Percentiles rank a stretch among this genome's conserved stretches.
Conservation (phyloP, 73 alveolate species). For the Tetrahymena malaccensis region DNA sequence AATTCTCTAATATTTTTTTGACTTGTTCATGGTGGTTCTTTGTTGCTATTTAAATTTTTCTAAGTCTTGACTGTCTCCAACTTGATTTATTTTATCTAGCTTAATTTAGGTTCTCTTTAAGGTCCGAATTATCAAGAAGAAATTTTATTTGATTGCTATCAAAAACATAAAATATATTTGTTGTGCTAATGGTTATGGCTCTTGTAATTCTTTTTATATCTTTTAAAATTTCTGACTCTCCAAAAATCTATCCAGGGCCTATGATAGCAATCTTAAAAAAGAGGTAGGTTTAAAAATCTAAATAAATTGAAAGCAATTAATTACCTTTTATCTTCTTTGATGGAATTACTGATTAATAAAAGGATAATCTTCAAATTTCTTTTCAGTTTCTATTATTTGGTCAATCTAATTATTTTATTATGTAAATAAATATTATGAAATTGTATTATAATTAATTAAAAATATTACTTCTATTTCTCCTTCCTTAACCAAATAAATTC, state of each 20-base stretch:
- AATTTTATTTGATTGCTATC: not conserved
- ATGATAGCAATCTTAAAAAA: not conserved
- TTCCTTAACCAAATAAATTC: not conserved
- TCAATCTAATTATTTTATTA: not conserved
- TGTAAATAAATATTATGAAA: not conserved
- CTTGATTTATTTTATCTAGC: not conserved
- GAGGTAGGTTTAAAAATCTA: not conserved
- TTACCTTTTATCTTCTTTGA: not conserved
- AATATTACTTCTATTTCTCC: not conserved
- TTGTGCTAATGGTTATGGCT: not conserved
- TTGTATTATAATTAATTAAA: too few species aligned
- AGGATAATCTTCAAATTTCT: not conserved
- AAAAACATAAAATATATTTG: not conserved
- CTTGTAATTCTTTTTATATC: not conserved
- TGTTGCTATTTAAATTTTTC: not conserved
- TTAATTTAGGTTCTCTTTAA: not conserved
- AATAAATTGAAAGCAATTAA: not conserved
- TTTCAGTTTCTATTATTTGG: not conserved
- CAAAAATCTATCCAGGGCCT: not conserved
- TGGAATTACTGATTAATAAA: not conserved
- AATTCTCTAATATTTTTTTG: not conserved
- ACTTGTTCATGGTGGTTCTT: not conserved
- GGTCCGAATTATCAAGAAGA: not conserved
- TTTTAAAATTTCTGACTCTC: not conserved
- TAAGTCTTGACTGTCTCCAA: not conserved